Conservation (phyloP, 768 basidiomycete genomes). For the Trametes meyenii region DNA sequence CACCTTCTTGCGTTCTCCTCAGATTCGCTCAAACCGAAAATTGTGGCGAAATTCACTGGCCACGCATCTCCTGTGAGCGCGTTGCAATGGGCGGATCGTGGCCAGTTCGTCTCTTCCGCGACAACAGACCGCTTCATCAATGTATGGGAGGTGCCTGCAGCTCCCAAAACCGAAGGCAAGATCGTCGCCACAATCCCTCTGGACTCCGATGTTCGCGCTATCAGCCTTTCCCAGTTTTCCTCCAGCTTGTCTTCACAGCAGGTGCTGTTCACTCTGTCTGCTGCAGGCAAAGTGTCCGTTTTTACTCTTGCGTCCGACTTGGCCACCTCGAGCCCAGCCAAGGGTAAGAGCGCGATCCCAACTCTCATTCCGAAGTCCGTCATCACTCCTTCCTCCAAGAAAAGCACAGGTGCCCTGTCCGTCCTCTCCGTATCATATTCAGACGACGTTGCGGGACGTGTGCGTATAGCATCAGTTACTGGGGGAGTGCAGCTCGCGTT, state of each 20-base stretch:
- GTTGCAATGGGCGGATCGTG: conserved; percentile 51
- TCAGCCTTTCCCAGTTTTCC: conserved; percentile 34
- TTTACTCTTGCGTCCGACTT: conserved; percentile 56
- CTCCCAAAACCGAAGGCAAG: conserved; percentile 47
- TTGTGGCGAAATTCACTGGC: conserved; percentile 59
- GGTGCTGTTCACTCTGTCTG: conserved; percentile 56
- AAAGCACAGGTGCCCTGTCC: conserved; percentile 36
- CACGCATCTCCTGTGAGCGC: conserved; percentile 61
- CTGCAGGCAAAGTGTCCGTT: conserved; percentile 61
- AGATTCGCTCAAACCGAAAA: conserved; percentile 44
- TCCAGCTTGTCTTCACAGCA: conserved; percentile 31
- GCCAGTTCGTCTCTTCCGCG: conserved; percentile 60
- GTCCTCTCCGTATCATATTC: conserved; percentile 54
- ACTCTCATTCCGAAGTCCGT: conserved; percentile 57
- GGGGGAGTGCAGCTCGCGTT: conserved; percentile 64
- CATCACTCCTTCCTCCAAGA: conserved; percentile 45
- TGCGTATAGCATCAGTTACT: conserved; percentile 56
- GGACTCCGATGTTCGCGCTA: conserved; percentile 61
- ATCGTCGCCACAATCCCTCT: conserved; percentile 63
- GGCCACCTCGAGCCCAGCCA: conserved; percentile 40
- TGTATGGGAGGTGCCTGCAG: conserved; percentile 57
- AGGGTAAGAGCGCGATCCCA: conserved; percentile 48
- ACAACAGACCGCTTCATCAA: conserved; percentile 65
- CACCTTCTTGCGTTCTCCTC: conserved; percentile 48
- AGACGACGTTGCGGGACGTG: conserved; percentile 41